Percentiles rank a stretch among this genome's conserved stretches.
Conservation (phyloP, 768 basidiomycete genomes). For the Chalciporus piperatus region DNA sequence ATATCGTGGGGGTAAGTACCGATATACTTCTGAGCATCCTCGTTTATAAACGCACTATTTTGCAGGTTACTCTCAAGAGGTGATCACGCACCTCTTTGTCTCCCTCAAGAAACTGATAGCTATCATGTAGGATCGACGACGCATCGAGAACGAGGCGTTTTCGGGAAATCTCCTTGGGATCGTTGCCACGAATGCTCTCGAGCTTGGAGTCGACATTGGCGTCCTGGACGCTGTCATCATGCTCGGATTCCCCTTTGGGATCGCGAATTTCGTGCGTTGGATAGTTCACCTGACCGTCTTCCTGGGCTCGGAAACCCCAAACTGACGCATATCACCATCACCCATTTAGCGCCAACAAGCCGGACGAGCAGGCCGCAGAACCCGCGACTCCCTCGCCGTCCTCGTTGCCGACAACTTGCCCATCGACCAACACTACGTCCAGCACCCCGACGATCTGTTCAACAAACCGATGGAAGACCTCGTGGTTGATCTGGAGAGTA, state of each 20-base stretch:
- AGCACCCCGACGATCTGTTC: slow-evolving; percentile 69
- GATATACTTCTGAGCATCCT: background rate
- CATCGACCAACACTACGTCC: slow-evolving; percentile 72
- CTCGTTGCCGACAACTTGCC: slow-evolving; percentile 67
- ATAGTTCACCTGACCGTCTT: background rate
- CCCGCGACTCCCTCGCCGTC: slow-evolving; percentile 75
- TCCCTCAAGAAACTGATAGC: background rate
- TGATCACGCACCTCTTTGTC: slow-evolving; percentile 21
- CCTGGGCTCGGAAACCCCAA: background rate
- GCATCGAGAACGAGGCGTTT: slow-evolving; percentile 85
- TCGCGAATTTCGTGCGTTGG: slow-evolving; percentile 73
- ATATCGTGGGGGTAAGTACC: slow-evolving; percentile 71
- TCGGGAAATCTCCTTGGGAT: slow-evolving; percentile 80
- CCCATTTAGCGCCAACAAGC: slow-evolving; percentile 75
- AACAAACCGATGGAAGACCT: slow-evolving; percentile 60
- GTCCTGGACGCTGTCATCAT: slow-evolving; percentile 87
- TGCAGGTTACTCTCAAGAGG: slow-evolving; percentile 72
- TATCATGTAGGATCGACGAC: slow-evolving; percentile 63
- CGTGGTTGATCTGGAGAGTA: slow-evolving; percentile 68
- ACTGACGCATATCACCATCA: background rate
- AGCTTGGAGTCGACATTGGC: slow-evolving; percentile 90
- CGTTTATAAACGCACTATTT: background rate
- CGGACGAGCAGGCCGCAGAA: slow-evolving; percentile 80
- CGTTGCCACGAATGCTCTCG: slow-evolving; percentile 86
- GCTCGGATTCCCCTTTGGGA: slow-evolving; percentile 76